Evolutionary conservation across 441 rosid species (phyloP).

Genomic region (Biscutella laevigata): DNA sequence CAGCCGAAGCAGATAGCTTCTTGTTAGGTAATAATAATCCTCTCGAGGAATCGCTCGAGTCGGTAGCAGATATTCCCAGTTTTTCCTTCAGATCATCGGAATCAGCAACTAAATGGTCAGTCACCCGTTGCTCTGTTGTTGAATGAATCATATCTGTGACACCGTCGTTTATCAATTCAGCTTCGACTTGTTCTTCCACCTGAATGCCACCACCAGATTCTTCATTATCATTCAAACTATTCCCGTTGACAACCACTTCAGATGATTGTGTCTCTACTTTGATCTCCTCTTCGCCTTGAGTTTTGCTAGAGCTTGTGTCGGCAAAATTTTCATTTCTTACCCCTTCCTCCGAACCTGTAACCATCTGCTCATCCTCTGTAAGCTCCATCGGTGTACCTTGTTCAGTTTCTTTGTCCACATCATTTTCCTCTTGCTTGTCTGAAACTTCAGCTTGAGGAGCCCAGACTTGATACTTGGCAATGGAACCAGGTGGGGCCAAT

Average conservation of each 20-base stretch:
- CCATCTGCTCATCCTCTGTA: constrained; percentile 29
- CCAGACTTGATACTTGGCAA: constrained; percentile 62
- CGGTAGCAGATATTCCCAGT: constrained; percentile 26
- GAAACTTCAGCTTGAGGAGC: constrained; percentile 37
- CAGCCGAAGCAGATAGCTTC: constrained; percentile 94
- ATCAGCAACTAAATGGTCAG: constrained; percentile 32
- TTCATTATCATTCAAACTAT: constrained; percentile 27
- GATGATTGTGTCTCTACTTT: constrained; percentile 35
- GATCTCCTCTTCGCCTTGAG: constrained; percentile 24
- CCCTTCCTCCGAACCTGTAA: constrained; percentile 26
- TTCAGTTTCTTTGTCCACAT: constrained; percentile 23
- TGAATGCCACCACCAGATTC: constrained; percentile 32
- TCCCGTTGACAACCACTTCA: constrained; percentile 33
- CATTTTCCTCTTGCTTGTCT: constrained; percentile 36
- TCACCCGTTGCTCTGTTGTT: constrained; percentile 29
- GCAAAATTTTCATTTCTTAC: constrained; percentile 33
- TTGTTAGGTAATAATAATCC: constrained; percentile 48
- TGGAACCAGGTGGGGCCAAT: constrained; percentile 85
- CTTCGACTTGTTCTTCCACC: constrained; percentile 34
- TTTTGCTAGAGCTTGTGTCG: constrained; percentile 28
- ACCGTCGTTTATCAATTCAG: constrained; percentile 26
- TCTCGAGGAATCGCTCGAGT: constrained; percentile 34
- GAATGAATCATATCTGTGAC: constrained; percentile 36
- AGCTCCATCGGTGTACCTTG: constrained; percentile 30
- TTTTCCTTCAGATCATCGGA: constrained; percentile 59